phyloP scores from a whole-genome alignment of 306 rosid genomes.

The Vigna reflexopilosa region DNA sequence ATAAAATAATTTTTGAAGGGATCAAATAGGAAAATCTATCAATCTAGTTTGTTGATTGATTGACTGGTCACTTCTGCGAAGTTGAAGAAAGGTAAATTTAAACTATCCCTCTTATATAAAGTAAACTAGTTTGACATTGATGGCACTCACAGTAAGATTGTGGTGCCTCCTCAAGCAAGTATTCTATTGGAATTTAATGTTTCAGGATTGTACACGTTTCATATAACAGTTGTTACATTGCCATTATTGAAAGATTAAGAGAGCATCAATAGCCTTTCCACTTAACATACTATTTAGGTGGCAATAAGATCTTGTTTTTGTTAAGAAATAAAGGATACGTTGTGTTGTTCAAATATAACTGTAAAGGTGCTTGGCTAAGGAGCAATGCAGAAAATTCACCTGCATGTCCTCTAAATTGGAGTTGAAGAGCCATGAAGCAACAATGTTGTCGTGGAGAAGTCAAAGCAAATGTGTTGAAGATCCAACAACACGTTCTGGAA shows the following conservation, averaged over 20 bases:
- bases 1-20: constrained; percentile 46
- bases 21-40: constrained; percentile 33
- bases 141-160: constrained; percentile 21
- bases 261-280: background rate
- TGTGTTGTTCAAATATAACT: no score
- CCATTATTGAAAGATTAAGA: constrained; percentile 20
- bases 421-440: no score
- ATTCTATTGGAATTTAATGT: background rate
- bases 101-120: constrained; percentile 17
- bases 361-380: no score
- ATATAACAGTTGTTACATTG: background rate
- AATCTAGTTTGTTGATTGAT: constrained; percentile 31
- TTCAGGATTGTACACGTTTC: constrained; percentile 11
- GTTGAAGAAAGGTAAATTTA: constrained; percentile 21
- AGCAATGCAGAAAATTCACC: no score
- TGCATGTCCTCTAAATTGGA: no score
- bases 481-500: no score
- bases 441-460: no score
- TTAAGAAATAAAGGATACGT: no score
- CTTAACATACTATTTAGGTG: background rate
- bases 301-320: no score
- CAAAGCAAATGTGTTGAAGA: no score
- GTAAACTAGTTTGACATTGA: constrained; percentile 38
- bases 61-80: constrained; percentile 29
- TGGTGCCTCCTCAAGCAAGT: constrained; percentile 13